Evolutionary conservation across 371 early-diverging fungal genomes (phyloP).

Genomic region (Mucor piriformis): DNA sequence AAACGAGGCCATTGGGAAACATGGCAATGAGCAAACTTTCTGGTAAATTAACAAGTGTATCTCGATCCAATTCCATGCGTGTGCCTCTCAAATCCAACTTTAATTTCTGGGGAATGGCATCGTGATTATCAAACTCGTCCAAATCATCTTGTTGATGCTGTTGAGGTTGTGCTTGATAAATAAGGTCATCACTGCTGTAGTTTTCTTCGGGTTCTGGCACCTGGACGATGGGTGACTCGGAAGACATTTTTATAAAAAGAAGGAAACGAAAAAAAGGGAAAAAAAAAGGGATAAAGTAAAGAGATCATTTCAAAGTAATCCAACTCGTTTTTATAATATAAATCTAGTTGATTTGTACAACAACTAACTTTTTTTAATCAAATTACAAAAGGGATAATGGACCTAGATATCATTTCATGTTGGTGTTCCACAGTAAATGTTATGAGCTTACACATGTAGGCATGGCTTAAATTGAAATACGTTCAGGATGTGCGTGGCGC

Average conservation of each 20-base stretch:
- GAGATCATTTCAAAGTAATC: conserved; percentile 7
- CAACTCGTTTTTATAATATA: conserved; percentile 19
- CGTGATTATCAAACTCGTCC: conserved; percentile 41
- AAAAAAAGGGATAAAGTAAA: conserved; percentile 2
- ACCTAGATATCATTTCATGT: background rate
- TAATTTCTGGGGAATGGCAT: conserved; percentile 61
- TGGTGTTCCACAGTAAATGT: background rate
- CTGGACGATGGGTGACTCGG: conserved; percentile 48
- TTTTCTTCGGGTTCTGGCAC: conserved; percentile 39
- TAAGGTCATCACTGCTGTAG: conserved; percentile 14
- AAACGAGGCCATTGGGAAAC: conserved; percentile 81
- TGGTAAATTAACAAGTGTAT: conserved; percentile 73
- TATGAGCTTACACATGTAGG: too few relatives aligned
- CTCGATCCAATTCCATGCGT: conserved; percentile 73
- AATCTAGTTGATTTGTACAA: conserved; percentile 16
- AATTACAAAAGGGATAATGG: background rate
- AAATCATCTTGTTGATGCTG: conserved; percentile 24
- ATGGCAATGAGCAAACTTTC: conserved; percentile 80
- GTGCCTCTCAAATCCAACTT: conserved; percentile 74
- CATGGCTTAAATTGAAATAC: too few relatives aligned
- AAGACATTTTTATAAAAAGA: conserved; percentile 30
- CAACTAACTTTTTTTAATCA: background rate
- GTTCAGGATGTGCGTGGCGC: too few relatives aligned
- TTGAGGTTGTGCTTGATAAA: conserved; percentile 34
- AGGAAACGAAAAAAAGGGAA: background rate